phyloP scores from a whole-genome alignment of 345 rosid species.

The Conringia planisiliqua region DNA sequence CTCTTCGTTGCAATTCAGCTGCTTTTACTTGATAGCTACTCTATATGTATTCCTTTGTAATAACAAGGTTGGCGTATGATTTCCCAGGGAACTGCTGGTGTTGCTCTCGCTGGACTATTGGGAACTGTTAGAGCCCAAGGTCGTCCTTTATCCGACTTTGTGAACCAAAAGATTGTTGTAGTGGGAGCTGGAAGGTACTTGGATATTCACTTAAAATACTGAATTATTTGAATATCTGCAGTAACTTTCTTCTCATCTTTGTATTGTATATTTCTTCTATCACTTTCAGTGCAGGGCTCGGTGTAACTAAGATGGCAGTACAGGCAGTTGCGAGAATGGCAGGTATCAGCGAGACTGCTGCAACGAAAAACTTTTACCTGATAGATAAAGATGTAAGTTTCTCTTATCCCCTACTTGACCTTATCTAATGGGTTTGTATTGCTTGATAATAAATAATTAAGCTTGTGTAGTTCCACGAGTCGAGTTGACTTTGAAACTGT shows the following conservation, averaged over 20 bases:
- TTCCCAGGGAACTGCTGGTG: conserved; percentile 97
- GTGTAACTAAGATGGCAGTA: conserved; percentile 75
- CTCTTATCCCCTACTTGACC: conserved; percentile 17
- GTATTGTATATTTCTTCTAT: background rate
- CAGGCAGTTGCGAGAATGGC: conserved; percentile 80
- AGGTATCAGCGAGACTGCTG: conserved; percentile 51
- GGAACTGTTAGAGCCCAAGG: conserved; percentile 98
- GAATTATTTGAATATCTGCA: background rate
- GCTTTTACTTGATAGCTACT: background rate
- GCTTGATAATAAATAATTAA: background rate
- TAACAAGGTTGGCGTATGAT: conserved; percentile 1
- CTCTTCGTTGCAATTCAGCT: conserved; percentile 13
- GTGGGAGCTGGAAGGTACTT: conserved; percentile 99
- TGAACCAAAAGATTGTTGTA: conserved; percentile 93
- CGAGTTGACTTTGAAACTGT: conserved; percentile 26
- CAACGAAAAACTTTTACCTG: conserved; percentile 58
- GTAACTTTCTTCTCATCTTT: conserved; percentile 13
- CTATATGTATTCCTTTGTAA: background rate
- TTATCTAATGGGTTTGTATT: background rate
- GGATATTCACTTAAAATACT: background rate
- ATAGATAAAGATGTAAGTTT: conserved; percentile 85
- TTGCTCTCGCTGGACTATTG: conserved; percentile 93
- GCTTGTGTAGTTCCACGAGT: conserved; percentile 8
- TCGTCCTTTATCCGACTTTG: conserved; percentile 68
- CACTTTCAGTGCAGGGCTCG: conserved; percentile 93